phyloP scores from a whole-genome alignment of 306 rosid species.

The Coriaria nepalensis region DNA sequence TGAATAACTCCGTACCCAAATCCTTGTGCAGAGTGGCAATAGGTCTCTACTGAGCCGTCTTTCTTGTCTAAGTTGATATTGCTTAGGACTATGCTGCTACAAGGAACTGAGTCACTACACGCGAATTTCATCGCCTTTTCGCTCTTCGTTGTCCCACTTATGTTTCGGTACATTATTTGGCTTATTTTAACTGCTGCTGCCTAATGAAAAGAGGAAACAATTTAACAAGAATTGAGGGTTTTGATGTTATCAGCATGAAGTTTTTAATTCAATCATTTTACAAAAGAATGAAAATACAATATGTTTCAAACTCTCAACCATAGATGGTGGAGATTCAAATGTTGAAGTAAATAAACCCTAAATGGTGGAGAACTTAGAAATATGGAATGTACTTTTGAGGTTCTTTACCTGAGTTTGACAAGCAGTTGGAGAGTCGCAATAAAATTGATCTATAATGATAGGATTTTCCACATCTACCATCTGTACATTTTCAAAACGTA shows the following conservation, averaged over 20 bases:
- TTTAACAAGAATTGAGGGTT: neutral
- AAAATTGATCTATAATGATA: constrained; percentile 87
- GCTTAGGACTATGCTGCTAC: constrained; percentile 67
- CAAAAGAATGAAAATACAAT: too few relatives aligned
- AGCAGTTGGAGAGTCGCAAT: constrained; percentile 72
- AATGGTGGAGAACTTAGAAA: neutral
- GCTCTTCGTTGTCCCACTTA: constrained; percentile 75
- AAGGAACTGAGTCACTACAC: constrained; percentile 81
- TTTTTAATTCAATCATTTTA: too few relatives aligned
- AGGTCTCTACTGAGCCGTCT: constrained; percentile 80
- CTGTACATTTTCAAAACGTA: constrained; percentile 75
- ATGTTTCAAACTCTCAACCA: too few relatives aligned
- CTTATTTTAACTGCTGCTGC: constrained; percentile 77
- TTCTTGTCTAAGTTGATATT: constrained; percentile 63
- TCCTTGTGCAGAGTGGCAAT: constrained; percentile 89
- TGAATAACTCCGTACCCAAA: constrained; percentile 62
- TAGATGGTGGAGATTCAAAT: too few relatives aligned
- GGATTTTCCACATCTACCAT: constrained; percentile 78
- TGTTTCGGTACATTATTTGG: constrained; percentile 58
- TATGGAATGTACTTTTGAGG: constrained; percentile 4
- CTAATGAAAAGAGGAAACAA: constrained; percentile 2
- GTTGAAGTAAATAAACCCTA: too few relatives aligned
- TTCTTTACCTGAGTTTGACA: constrained; percentile 72
- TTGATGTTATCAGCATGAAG: too few relatives aligned
- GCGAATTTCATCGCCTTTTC: constrained; percentile 74